phyloP scores from a whole-genome alignment of 768 basidiomycete species.

The Trametes gibbosa region DNA sequence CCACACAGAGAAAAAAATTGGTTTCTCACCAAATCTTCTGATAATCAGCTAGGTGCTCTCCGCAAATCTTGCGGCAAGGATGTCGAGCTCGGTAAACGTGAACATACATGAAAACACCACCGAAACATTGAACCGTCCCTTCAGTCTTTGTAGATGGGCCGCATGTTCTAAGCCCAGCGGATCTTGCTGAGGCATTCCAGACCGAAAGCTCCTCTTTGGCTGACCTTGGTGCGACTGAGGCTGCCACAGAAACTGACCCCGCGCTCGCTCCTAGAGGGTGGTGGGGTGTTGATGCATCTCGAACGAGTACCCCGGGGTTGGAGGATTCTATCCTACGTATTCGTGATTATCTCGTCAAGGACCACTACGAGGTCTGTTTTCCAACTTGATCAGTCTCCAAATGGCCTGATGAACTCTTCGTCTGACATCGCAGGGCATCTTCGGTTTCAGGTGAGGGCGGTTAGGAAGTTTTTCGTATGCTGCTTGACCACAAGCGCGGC shows the following conservation, averaged over 20 bases:
- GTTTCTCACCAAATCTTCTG: too few relatives aligned
- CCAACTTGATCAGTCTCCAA: slow-evolving; percentile 18
- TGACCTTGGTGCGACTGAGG: slow-evolving; percentile 41
- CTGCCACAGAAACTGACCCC: slow-evolving; percentile 42
- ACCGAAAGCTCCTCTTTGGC: slow-evolving; percentile 28
- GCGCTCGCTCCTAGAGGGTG: slow-evolving; percentile 62
- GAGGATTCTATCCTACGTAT: slow-evolving; percentile 54
- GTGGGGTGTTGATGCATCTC: slow-evolving; percentile 60
- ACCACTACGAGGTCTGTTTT: slow-evolving; percentile 61
- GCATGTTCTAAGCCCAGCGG: slow-evolving; percentile 61
- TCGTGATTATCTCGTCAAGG: slow-evolving; percentile 53
- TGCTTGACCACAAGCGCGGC: not conserved
- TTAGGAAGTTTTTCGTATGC: not conserved
- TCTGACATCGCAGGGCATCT: slow-evolving; percentile 52
- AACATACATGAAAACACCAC: not conserved
- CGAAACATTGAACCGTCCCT: too few relatives aligned
- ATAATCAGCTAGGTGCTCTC: slow-evolving; percentile 63
- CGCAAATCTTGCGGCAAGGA: slow-evolving; percentile 65
- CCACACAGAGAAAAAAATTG: not conserved
- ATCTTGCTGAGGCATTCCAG: slow-evolving; percentile 41
- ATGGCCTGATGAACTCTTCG: not conserved
- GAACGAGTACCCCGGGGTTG: slow-evolving; percentile 52
- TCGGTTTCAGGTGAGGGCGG: slow-evolving; percentile 67
- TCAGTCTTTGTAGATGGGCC: slow-evolving; percentile 77
- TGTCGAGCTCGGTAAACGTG: slow-evolving; percentile 56